Base-by-base conservation (phyloP, 2,329 filamentous ascomycete species). In the Mariannaea elegans region DNA sequence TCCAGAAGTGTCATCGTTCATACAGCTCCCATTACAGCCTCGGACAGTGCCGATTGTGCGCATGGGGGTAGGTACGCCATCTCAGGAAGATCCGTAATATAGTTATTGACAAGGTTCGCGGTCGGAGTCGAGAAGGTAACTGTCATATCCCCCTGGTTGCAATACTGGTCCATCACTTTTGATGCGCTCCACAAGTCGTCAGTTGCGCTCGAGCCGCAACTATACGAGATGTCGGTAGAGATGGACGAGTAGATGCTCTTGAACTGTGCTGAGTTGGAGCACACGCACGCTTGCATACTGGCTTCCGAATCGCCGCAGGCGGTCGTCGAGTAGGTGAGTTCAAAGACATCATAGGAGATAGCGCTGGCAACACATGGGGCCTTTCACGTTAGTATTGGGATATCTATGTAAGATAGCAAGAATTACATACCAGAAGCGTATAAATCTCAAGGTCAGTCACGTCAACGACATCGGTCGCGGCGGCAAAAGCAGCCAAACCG, bases 271-370 rank as follows among this genome's bases (percentile, higher is more conserved):
- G 78, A 76, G 67, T 83, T 81, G 13, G 79, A 80, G 72, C 83
- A 86, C n/a, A 84, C 76, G 57, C 84, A 86, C 8, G 77, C 79
- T 62, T 85, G 82, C 8, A 86, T 71, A 4, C 75, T 78, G 4
- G 77, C 76, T 13, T 77, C 78, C 5, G 71, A 78, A 23, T 78
- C 73, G 13, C 78, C 78, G 62, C 83, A 85, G n/a, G 24, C 50
- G 46, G 42, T 52, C 19, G 72, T 73, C 9, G 74, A 72, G 24
- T 73, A 68, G 1, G 83, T 84, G 63, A 80, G 75, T 32, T 65
- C 59, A 58, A 77, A 73, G 63, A 86, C 70, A 56, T 79, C 77
- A 59, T 78, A 76, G 2, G 75, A 78, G 36, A 86, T 57, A 9
- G 81, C 83, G 2, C 70, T 73, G 59, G 78, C 75, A 4, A 77